These are phyloP conservation scores for Trichoderma gracile DNA, from an alignment of 2,329 filamentous ascomycete species.

Conservation along the genomic window DNA sequence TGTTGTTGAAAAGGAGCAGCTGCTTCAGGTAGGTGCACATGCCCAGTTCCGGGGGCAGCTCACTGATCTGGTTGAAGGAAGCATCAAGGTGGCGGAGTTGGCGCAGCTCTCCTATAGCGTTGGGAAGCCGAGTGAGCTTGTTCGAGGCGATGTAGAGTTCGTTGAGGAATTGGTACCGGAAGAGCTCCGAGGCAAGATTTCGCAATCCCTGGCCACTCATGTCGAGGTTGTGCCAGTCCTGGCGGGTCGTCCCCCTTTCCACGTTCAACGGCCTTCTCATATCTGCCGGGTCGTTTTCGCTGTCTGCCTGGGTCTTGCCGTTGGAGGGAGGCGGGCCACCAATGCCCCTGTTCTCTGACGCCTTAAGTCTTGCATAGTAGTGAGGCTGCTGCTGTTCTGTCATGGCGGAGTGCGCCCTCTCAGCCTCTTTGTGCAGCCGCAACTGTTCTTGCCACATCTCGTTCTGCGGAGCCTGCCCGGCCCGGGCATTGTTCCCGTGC, in stretches of 20 bases:
- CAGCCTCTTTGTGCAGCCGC: slow-evolving; percentile 75
- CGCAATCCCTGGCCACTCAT: slow-evolving; percentile 94
- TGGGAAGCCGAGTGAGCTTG: slow-evolving; percentile 77
- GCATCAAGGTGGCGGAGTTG: slow-evolving; percentile 81
- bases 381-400: slow-evolving; percentile 64
- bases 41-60: slow-evolving; percentile 85
- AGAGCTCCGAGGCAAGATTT: slow-evolving; percentile 75
- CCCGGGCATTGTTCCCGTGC: slow-evolving; percentile 50
- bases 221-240: slow-evolving; percentile 92
- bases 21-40: slow-evolving; percentile 94
- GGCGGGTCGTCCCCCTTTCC: slow-evolving; percentile 65
- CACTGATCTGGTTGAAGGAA: slow-evolving; percentile 81
- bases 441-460: slow-evolving; percentile 89
- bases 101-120: slow-evolving; percentile 78
- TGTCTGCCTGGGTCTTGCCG: slow-evolving; percentile 49
- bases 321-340: slow-evolving; percentile 54
- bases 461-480: slow-evolving; percentile 54
- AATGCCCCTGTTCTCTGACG: slow-evolving; percentile 68
- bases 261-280: slow-evolving; percentile 64
- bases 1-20: slow-evolving; percentile 86
- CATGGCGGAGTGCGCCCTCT: slow-evolving; percentile 71
- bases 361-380: slow-evolving; percentile 72
- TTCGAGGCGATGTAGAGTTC: slow-evolving; percentile 95
- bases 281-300: slow-evolving; percentile 58
- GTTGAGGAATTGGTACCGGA: slow-evolving; percentile 84